A percentile compares a stretch with the other conserved stretches of the same genome.
Evolutionary conservation across 2,329 filamentous ascomycete species (phyloP).

Genomic region (Colletotrichum liriopes): DNA sequence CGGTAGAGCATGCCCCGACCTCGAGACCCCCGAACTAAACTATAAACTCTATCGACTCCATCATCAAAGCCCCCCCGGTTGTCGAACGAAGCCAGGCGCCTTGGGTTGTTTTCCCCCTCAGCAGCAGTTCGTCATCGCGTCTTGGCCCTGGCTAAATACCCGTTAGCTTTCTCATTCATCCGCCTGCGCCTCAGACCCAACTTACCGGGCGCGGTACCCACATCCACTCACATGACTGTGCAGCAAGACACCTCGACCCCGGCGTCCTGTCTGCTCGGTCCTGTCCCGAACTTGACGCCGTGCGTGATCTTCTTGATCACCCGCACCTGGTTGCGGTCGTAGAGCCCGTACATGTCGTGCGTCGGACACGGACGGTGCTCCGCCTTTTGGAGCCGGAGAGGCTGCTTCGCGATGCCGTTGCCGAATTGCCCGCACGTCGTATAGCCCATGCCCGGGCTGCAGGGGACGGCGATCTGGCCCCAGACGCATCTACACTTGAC

Average conservation of each 20-base stretch:
- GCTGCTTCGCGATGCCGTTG: slow-evolving; percentile 50
- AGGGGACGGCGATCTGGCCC: slow-evolving; percentile 63
- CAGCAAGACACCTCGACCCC: slow-evolving; percentile 56
- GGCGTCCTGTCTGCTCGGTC: slow-evolving; percentile 56
- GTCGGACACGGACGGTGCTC: slow-evolving; percentile 58
- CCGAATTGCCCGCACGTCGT: slow-evolving; percentile 60
- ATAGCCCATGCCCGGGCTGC: slow-evolving; percentile 67
- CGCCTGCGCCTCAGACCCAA: slow-evolving; percentile 1
- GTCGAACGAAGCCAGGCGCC: slow-evolving; percentile 3
- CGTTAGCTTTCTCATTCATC: slow-evolving; percentile 17
- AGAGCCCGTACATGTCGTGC: slow-evolving; percentile 58
- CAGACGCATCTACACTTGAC: slow-evolving; percentile 68
- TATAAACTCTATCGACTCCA: neutral
- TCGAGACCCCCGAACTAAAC: neutral
- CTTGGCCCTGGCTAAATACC: slow-evolving; percentile 21
- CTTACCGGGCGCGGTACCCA: neutral
- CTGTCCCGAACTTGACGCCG: slow-evolving; percentile 64
- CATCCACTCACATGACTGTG: slow-evolving; percentile 54
- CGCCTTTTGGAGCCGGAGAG: slow-evolving; percentile 55
- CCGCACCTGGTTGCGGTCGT: slow-evolving; percentile 64
- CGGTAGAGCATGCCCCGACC: slow-evolving; percentile 4
- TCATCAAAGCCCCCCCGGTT: neutral
- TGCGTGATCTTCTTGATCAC: slow-evolving; percentile 62
- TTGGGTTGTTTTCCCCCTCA: neutral
- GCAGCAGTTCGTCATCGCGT: slow-evolving; percentile 6